Evolutionary conservation across 164 flowering plant genomes (phyloP).

Genomic region (Magnolia kwangsiensis): DNA sequence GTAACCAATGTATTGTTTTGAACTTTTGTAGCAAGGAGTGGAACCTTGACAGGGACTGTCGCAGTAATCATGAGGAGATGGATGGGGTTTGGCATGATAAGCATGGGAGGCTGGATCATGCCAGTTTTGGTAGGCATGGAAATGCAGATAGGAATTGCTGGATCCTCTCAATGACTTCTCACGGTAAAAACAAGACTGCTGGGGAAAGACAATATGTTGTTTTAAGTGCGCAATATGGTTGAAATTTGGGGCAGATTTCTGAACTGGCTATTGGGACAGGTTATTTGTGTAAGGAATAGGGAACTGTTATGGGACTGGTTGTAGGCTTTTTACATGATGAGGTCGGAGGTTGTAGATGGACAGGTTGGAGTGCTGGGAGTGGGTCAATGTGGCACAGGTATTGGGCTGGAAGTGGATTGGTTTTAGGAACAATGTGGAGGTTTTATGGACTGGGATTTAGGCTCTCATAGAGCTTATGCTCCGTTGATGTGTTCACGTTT

Average conservation of each 20-base stretch:
- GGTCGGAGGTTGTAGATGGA: not conserved
- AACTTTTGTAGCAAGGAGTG: not conserved
- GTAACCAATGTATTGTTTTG: not conserved
- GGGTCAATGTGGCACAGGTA: not conserved
- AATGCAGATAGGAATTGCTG: not conserved
- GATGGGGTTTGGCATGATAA: not conserved
- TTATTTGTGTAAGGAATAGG: not conserved
- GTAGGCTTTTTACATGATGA: not conserved
- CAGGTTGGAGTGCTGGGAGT: not conserved
- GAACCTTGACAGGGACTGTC: not conserved
- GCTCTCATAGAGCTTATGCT: not conserved
- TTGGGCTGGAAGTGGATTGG: not conserved
- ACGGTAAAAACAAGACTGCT: not conserved
- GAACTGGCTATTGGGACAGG: not conserved
- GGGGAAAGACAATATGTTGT: not conserved
- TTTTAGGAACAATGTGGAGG: too few relatives aligned
- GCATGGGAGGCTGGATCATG: too few relatives aligned
- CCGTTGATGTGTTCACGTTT: not conserved
- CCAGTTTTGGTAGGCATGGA: not conserved
- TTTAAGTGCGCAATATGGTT: not conserved
- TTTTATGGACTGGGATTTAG: not conserved
- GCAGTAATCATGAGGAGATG: not conserved
- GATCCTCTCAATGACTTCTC: not conserved
- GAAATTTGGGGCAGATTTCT: not conserved
- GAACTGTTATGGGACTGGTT: not conserved